These are phyloP conservation scores for Venturia aucupariae DNA, from an alignment of 2,329 filamentous ascomycete genomes.

Conservation along the genomic window DNA sequence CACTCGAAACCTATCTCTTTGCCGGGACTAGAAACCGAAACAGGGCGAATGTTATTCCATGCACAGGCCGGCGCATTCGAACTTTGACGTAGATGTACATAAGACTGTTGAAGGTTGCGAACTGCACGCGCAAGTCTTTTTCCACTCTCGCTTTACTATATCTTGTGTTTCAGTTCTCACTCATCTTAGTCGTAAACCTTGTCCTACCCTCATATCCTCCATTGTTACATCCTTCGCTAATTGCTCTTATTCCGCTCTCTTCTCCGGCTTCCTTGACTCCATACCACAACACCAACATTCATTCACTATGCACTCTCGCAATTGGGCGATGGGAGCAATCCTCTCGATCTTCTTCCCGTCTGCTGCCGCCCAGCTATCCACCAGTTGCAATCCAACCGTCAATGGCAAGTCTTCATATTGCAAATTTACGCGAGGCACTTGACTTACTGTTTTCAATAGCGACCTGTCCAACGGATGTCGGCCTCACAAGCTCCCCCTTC, in stretches of 20 bases:
- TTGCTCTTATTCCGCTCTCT: neutral
- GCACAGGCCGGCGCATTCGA: neutral
- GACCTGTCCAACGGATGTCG: neutral
- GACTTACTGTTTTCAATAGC: neutral
- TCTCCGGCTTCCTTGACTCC: neutral
- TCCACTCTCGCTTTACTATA: neutral
- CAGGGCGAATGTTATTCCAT: neutral
- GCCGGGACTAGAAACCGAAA: neutral
- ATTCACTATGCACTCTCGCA: neutral
- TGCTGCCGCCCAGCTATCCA: neutral
- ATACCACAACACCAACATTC: neutral
- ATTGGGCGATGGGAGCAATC: neutral
- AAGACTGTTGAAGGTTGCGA: neutral
- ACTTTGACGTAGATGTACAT: neutral
- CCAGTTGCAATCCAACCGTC: neutral
- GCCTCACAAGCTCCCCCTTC: neutral
- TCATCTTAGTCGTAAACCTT: neutral
- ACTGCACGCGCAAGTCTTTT: neutral
- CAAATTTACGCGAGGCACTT: neutral
- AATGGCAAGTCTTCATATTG: neutral
- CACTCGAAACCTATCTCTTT: neutral
- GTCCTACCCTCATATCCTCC: neutral
- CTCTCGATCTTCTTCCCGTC: neutral
- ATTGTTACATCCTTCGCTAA: neutral
- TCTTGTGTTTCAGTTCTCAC: neutral